A percentile compares a stretch with the other conserved stretches of the same genome.
Conservation (phyloP, 257 asterid genomes). For the Lantana camara region DNA sequence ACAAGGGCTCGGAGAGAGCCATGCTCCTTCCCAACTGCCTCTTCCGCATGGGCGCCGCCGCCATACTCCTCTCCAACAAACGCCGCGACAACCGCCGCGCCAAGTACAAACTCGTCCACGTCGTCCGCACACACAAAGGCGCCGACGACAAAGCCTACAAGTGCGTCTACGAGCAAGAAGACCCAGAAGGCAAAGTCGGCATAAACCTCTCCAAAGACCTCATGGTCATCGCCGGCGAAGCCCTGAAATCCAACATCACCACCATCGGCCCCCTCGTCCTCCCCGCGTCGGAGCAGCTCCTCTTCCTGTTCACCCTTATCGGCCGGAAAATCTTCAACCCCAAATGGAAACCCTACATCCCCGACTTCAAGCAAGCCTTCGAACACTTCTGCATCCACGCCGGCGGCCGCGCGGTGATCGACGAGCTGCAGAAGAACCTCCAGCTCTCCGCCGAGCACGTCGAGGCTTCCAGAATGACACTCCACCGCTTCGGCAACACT, state of each 20-base stretch:
- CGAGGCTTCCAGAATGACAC: slow-evolving; percentile 61
- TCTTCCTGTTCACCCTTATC: slow-evolving; percentile 50
- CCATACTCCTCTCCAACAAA: slow-evolving; percentile 54
- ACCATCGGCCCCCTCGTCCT: slow-evolving; percentile 57
- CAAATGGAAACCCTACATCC: slow-evolving; percentile 57
- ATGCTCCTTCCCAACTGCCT: slow-evolving; percentile 64
- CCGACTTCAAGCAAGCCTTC: slow-evolving; percentile 62
- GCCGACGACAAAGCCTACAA: slow-evolving; percentile 49
- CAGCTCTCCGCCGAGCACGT: slow-evolving; percentile 55
- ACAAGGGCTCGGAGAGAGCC: slow-evolving; percentile 47
- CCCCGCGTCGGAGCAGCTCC: slow-evolving; percentile 61
- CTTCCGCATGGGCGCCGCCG: slow-evolving; percentile 63
- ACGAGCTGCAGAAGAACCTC: slow-evolving; percentile 64
- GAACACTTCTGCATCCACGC: slow-evolving; percentile 68
- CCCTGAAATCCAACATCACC: slow-evolving; percentile 59
- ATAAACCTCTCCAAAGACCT: slow-evolving; percentile 55
- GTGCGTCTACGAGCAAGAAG: slow-evolving; percentile 59
- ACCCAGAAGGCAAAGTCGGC: slow-evolving; percentile 53
- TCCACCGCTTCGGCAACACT: slow-evolving; percentile 58
- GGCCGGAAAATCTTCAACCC: slow-evolving; percentile 58
- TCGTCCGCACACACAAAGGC: slow-evolving; percentile 58
- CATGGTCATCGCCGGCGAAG: slow-evolving; percentile 60
- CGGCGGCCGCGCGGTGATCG: slow-evolving; percentile 63
- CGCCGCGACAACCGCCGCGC: slow-evolving; percentile 42
- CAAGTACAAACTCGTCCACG: slow-evolving; percentile 48